Evolutionary conservation across 345 rosid species (phyloP).

Genomic region (Eucalyptus caleyi): DNA sequence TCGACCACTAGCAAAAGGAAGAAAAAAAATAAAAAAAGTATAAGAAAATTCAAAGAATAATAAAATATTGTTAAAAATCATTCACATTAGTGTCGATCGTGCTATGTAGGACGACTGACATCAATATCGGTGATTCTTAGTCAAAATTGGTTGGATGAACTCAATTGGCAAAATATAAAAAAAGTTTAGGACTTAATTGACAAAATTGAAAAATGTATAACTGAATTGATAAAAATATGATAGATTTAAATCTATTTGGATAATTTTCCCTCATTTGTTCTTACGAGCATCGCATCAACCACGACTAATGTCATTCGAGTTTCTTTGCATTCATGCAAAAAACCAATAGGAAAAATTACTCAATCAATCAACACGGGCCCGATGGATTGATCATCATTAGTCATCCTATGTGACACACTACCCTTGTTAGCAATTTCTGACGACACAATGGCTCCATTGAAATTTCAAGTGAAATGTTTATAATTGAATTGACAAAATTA

Average conservation of each 20-base stretch:
- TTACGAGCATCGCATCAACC: background rate
- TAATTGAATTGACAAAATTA: rapidly evolving
- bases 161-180: too few relatives aligned
- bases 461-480: rapidly evolving
- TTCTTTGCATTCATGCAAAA: background rate
- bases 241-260: too few relatives aligned
- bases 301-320: rapidly evolving
- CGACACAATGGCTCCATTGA: background rate
- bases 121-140: rapidly evolving
- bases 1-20: too few relatives aligned
- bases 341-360: rapidly evolving
- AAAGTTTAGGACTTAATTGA: too few relatives aligned
- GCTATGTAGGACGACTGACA: rapidly evolving
- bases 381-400: rapidly evolving
- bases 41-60: too few relatives aligned
- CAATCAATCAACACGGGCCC: rapidly evolving
- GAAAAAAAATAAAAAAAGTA: too few relatives aligned
- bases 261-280: background rate
- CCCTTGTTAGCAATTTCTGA: background rate
- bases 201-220: too few relatives aligned
- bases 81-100: rapidly evolving
- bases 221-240: rapidly evolving
- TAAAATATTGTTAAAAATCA: too few relatives aligned
- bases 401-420: rapidly evolving
- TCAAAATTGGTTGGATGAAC: rapidly evolving